Base-by-base conservation (phyloP, 2,329 filamentous ascomycete genomes). In the Gnomoniopsis smithogilvyi region DNA sequence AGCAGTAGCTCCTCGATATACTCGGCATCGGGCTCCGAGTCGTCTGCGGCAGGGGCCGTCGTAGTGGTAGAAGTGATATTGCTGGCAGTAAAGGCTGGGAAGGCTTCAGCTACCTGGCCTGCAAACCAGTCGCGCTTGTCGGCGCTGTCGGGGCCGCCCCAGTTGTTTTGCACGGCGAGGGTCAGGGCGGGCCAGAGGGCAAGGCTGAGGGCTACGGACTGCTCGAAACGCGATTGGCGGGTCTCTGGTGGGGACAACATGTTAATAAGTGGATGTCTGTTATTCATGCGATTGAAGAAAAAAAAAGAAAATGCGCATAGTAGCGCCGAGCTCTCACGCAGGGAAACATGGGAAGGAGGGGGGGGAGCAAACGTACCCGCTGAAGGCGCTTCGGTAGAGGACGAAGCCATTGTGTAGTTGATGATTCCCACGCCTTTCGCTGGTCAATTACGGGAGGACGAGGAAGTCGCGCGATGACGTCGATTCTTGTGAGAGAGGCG, bases 121-220 rank as follows among this genome's bases (percentile, higher is more conserved):
- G 91, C 94, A 68, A 99, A 91, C 94, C 93, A 98, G 80, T 96
- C 94, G 68, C 94, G 90, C 79, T 98, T 98, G 74, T 96, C 92
- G 62, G 81, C 74, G 22, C 87, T 89, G 69, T 92, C 87, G 45
- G 91, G 86, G 2, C 94, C 95, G 67, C 94, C 95, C 89, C 93
- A 96, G 75, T 86, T 81, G 73, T 91, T 92, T 71, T 90, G 84
- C 48, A 97, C 91, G 50, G 95, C 92, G 70, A 96, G 86, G 51
- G 89, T 89, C 56, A 99, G 87, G 34, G 91, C 89, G 8, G 90
- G 87, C 95, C 95, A 99, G 69, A 90, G 84, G 78, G 93, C 87
- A 65, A 99, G 85, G 47, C 89, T 79, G 71, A 95, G 88, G 72
- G 91, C 92, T 67, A 97, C 89, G 70, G 86, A 90, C 69, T 95